Base-by-base conservation (phyloP, 352 stramenopile species). In the Globisporangium takayamanum region DNA sequence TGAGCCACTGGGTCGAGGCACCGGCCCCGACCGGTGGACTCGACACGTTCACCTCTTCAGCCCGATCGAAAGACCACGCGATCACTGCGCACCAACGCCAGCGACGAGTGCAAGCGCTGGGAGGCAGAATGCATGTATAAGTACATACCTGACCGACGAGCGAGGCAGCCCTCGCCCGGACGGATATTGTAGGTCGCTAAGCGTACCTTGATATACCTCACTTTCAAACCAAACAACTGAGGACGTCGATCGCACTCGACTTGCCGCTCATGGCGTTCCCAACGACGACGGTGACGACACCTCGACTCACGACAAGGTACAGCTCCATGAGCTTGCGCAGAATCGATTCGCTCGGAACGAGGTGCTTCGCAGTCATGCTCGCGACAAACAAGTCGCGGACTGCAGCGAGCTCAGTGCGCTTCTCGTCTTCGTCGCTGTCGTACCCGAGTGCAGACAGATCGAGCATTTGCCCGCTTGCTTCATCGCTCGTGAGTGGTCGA, bases 311-410 rank as follows among this genome's bases (percentile, higher is more conserved):
- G 15, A 88, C 52, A 45, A 84, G 67, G 41, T 86, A 79, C n/a
- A 88, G 25, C 22, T 91, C 78, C 25, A 83, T 50, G 6, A 88
- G 37, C 63, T 89, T 91, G 1, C 78, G 66, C 3, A 83, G 25
- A 49, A 85, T 79, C 6, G 66, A 74, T 30, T 82, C 71, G 30
- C 62, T 80, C 5, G 67, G 53, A 42, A 64, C 66, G 28, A 81
- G 59, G 47, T 63, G 57, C 28, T 56, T 63, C 16, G 62, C 50
- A 26, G 18, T 36, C 25, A 85, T 66, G 12, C 55, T 57, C 10
- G 48, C 59, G 53, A 78, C 46, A 26, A 81, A 56, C 41, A 63
- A 62, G 3, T 36, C 26, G 47, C 78, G 77, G 1, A 80, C 64
- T 20, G n/a, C 25, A 39, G 57, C 59, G 25, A 87, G 50, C 1